Percentiles rank a stretch among this genome's conserved stretches.
phyloP scores from a whole-genome alignment of 306 rosid species.

The Albizia julibrissin region DNA sequence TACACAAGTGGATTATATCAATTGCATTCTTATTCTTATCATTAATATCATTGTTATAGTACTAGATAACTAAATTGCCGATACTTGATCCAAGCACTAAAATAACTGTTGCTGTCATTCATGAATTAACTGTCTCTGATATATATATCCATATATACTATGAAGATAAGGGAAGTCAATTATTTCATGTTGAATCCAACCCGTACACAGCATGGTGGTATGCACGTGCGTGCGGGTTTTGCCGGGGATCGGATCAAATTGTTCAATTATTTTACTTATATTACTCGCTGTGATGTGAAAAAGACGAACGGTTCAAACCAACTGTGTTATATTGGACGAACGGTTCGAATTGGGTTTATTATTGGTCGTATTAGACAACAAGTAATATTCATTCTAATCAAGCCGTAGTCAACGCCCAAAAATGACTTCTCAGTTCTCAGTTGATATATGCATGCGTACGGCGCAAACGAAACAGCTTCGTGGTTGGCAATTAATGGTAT shows the following conservation, averaged over 20 bases:
- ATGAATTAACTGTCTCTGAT: constrained; percentile 9
- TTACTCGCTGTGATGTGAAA: background rate
- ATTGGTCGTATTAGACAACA: background rate
- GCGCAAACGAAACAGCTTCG: background rate
- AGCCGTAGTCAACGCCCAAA: background rate
- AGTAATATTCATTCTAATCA: too few species aligned
- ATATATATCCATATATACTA: background rate
- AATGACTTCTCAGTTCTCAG: background rate
- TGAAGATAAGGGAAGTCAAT: constrained; percentile 31
- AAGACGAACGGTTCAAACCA: background rate
- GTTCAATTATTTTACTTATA: background rate
- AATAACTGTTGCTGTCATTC: constrained; percentile 25
- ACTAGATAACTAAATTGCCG: too few species aligned
- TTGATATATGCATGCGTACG: constrained; percentile 20
- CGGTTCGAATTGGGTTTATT: background rate
- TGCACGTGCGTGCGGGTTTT: background rate
- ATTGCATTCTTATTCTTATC: background rate
- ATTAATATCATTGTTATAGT: background rate
- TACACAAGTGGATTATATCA: background rate
- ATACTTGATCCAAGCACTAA: constrained; percentile 21
- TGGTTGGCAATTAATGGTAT: background rate
- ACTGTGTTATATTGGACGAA: background rate
- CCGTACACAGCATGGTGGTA: background rate
- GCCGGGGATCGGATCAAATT: background rate
- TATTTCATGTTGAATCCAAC: constrained; percentile 34